A percentile compares a stretch with the other conserved stretches of the same genome.
Conservation (phyloP, 805 yeast species). For the Saturnispora gosingensis region DNA sequence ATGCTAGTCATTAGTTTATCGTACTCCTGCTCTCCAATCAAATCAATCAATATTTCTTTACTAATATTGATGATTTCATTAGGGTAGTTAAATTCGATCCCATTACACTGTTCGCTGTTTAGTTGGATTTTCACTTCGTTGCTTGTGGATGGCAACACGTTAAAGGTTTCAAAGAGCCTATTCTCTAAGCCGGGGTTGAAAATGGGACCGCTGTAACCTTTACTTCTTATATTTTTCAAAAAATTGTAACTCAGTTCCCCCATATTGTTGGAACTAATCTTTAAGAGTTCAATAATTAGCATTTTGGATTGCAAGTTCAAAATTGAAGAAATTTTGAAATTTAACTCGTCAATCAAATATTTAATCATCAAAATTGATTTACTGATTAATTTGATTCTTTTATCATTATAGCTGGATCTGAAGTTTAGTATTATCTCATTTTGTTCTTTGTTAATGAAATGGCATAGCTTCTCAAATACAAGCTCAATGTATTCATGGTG, state of each 20-base stretch:
- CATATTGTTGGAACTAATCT: conserved; percentile 26
- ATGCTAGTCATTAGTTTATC: conserved; percentile 65
- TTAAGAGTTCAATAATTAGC: conserved; percentile 23
- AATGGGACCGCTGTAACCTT: conserved; percentile 15
- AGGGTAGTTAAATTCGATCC: conserved; percentile 53
- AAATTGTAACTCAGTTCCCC: conserved; percentile 20
- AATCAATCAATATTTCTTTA: conserved; percentile 56
- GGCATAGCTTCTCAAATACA: conserved; percentile 5
- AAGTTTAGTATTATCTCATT: conserved; percentile 36
- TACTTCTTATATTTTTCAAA: conserved; percentile 16
- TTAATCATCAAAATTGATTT: conserved; percentile 33
- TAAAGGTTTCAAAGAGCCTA: conserved; percentile 30
- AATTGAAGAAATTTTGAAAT: conserved; percentile 22
- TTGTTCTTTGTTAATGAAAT: conserved; percentile 40
- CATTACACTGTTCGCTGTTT: conserved; percentile 36
- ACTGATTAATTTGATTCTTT: conserved; percentile 34
- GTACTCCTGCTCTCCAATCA: conserved; percentile 69
- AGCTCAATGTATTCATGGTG: conserved; percentile 2
- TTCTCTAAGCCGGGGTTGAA: conserved; percentile 19
- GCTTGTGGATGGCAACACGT: conserved; percentile 17
- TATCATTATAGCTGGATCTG: conserved; percentile 30
- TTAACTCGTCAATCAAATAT: conserved; percentile 17
- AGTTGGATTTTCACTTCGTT: conserved; percentile 21
- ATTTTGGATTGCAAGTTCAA: conserved; percentile 23
- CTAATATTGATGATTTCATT: conserved; percentile 59